Evolutionary conservation across 805 yeast species (phyloP), one percentile per base, ranked within the genome.

Genomic region (Nakazawaea pomicola): DNA sequence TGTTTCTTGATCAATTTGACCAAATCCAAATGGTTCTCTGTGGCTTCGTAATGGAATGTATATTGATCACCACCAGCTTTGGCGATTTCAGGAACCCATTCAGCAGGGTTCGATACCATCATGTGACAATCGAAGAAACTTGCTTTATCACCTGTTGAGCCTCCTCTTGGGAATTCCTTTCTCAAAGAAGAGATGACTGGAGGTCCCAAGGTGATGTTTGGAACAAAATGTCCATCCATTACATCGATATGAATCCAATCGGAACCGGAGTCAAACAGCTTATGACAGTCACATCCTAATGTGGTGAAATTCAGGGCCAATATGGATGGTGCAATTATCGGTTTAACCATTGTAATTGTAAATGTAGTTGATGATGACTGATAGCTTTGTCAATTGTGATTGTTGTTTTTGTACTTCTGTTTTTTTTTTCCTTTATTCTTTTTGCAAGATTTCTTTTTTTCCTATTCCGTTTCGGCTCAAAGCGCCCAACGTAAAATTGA

Each of bases 201-300:
- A 28, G 95, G 88, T 19, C 99, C 99, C 55, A 93, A 70, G 1
- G 96, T 82, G 50, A n/a, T 83, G 67, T 93, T 93, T 50, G 99
- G 99, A 37, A 93, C 99, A 59, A 93, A 93, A 64, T 91, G 90
- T 36, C 99, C 99, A 60, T 93, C 99, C 99, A 93, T 93, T 36
- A 93, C 91, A 63, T 93, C 99, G 40, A 93, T 79, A 63, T 93
- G 99, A 47, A 93, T 79, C 99, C 99, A 93, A 55, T 91, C 96
- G 16, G 96, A 95, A 18, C 85, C 83, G 43, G 83, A 72, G 39
- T 78, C 75, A 56, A 87, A 79, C 65, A 90, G 83, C 45, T 74
- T 72, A 56, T 83, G 83, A 63, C 96, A 87, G 48, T 90, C 91
- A 50, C 88, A 77, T 37, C 95, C 97, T 46, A 93, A 66, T 52